These are phyloP conservation scores for Mortierella sp. DNA, from an alignment of 371 early-diverging fungal species.

Conservation along the genomic window DNA sequence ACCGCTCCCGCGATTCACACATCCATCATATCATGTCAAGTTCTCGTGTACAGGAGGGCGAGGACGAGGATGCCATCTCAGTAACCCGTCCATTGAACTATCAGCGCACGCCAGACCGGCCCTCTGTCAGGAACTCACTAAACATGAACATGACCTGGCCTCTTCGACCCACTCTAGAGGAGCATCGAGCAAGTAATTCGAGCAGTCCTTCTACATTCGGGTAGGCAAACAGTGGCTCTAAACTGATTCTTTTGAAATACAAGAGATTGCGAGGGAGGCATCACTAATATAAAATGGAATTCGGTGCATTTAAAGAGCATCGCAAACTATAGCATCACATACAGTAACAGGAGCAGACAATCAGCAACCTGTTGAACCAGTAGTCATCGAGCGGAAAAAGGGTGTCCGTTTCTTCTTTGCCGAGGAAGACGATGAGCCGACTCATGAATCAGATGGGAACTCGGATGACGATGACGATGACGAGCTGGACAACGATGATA, in stretches of 20 bases:
- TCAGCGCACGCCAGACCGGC: constrained; percentile 15
- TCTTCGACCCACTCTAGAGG: constrained; percentile 26
- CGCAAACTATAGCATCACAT: constrained; percentile 8
- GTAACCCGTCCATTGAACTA: constrained; percentile 19
- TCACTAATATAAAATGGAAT: background rate
- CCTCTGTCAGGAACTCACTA: constrained; percentile 28
- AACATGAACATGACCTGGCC: constrained; percentile 46
- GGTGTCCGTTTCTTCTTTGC: constrained; percentile 39
- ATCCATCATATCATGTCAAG: constrained; percentile 33
- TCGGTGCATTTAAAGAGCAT: constrained; percentile 1
- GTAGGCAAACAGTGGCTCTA: constrained; percentile 5
- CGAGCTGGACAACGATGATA: background rate
- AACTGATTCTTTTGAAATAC: background rate
- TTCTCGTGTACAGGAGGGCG: constrained; percentile 52
- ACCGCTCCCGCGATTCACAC: too few species aligned
- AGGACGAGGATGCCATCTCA: constrained; percentile 50
- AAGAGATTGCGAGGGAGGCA: background rate
- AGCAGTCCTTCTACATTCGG: constrained; percentile 12
- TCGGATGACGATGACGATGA: constrained; percentile 18
- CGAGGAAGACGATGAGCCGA: constrained; percentile 26
- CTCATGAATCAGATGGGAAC: constrained; percentile 21
- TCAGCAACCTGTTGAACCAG: background rate
- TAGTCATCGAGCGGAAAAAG: constrained; percentile 21
- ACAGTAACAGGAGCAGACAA: background rate
- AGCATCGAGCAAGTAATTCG: constrained; percentile 17